Percentiles rank a stretch among this genome's conserved stretches.
Conservation (phyloP, 306 rosid genomes). For the Begonia peltatifolia region DNA sequence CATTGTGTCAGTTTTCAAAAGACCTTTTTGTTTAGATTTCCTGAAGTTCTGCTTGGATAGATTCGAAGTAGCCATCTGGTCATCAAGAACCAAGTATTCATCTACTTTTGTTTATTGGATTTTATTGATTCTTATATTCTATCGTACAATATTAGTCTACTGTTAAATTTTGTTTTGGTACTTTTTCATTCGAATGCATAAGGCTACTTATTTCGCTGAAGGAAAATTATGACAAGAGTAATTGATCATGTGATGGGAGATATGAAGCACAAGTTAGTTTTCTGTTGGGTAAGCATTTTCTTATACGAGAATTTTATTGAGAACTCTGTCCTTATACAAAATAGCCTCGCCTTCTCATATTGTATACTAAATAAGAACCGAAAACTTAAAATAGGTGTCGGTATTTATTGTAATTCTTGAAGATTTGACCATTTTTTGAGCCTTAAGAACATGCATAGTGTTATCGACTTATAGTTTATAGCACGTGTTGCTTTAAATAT, state of each 20-base stretch:
- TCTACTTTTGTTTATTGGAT: conserved; percentile 13
- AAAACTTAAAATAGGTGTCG: no score
- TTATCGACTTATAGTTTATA: no score
- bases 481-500: no score
- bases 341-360: no score
- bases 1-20: conserved; percentile 60
- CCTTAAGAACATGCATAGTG: no score
- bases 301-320: no score
- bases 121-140: conserved; percentile 2
- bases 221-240: conserved; percentile 33
- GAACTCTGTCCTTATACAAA: no score
- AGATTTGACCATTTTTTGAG: no score
- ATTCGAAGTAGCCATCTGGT: conserved; percentile 86
- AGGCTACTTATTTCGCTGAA: conserved; percentile 18
- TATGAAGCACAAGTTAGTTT: conserved; percentile 42
- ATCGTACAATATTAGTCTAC: not conserved
- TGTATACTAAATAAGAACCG: no score
- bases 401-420: no score
- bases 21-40: conserved; percentile 66
- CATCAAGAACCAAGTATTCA: conserved; percentile 63
- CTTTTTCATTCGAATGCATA: not conserved
- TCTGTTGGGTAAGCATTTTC: conserved; percentile 63
- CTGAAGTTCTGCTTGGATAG: conserved; percentile 72
- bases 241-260: conserved; percentile 50
- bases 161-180: not conserved